Percentiles rank a stretch among this genome's conserved stretches.
These are phyloP conservation scores for Neofusicoccum laricinum DNA, from an alignment of 2,329 filamentous ascomycete species.

Conservation along the genomic window DNA sequence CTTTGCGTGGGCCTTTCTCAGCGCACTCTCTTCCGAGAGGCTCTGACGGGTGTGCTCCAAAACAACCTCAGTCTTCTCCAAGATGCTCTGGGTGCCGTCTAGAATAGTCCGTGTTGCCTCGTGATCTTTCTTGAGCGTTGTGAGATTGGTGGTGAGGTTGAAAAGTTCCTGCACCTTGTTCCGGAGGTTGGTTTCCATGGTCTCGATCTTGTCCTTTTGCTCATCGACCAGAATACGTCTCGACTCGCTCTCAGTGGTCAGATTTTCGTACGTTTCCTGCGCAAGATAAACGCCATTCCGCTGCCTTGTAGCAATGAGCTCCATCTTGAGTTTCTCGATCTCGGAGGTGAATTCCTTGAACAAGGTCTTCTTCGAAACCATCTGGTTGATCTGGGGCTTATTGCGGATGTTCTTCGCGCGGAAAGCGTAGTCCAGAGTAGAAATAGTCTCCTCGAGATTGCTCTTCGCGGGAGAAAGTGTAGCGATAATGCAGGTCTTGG, in stretches of 20 bases:
- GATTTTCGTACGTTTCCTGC: slow-evolving; percentile 83
- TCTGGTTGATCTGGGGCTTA: slow-evolving; percentile 91
- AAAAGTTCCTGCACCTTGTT: slow-evolving; percentile 95
- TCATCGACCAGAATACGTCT: slow-evolving; percentile 88
- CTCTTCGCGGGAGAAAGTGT: slow-evolving; percentile 92
- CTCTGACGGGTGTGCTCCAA: slow-evolving; percentile 72
- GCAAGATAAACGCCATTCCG: slow-evolving; percentile 94
- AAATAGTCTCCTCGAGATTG: slow-evolving; percentile 97
- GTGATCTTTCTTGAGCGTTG: slow-evolving; percentile 83
- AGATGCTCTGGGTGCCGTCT: slow-evolving; percentile 74
- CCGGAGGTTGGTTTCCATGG: slow-evolving; percentile 82
- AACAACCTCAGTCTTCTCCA: slow-evolving; percentile 86
- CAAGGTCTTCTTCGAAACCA: slow-evolving; percentile 89
- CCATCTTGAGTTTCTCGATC: slow-evolving; percentile 91
- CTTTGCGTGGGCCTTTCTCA: slow-evolving; percentile 79
- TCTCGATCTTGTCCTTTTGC: slow-evolving; percentile 86
- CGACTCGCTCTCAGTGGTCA: slow-evolving; percentile 89
- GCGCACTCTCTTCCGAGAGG: slow-evolving; percentile 73
- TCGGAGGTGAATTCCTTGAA: slow-evolving; percentile 86
- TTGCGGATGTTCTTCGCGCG: slow-evolving; percentile 98
- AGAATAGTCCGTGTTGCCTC: slow-evolving; percentile 71
- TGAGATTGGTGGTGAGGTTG: slow-evolving; percentile 80
- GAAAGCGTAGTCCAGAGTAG: slow-evolving; percentile 96
- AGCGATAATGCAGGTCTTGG: slow-evolving; percentile 98
- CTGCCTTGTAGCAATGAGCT: slow-evolving; percentile 87